phyloP scores from a whole-genome alignment of 2,329 filamentous ascomycete species.

The Onygenales sp. region DNA sequence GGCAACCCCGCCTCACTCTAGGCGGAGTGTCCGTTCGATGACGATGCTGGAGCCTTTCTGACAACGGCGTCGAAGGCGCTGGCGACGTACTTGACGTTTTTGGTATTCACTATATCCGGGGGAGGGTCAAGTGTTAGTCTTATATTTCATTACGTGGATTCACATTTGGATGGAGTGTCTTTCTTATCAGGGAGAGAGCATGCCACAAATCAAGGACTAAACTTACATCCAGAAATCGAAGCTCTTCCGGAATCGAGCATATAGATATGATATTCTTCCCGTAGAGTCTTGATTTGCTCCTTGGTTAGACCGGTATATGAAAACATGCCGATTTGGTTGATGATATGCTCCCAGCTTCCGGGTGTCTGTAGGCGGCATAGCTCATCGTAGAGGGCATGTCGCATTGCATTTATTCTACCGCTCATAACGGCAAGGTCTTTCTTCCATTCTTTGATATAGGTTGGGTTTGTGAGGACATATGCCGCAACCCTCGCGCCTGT shows the following conservation, averaged over 20 bases:
- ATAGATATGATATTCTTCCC: constrained; percentile 18
- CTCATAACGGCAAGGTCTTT: constrained; percentile 84
- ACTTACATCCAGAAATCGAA: constrained; percentile 18
- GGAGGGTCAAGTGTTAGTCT: background rate
- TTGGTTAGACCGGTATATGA: constrained; percentile 20
- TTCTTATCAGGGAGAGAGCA: background rate
- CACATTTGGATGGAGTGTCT: background rate
- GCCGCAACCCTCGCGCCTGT: constrained; percentile 15
- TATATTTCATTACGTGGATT: too few relatives aligned
- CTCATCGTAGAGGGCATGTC: constrained; percentile 65
- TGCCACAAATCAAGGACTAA: background rate
- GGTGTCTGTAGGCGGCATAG: constrained; percentile 77
- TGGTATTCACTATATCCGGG: constrained; percentile 11
- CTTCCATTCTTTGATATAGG: constrained; percentile 80
- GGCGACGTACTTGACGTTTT: constrained; percentile 15
- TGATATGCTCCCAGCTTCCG: constrained; percentile 95
- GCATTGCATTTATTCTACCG: constrained; percentile 87
- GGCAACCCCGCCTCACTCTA: too few relatives aligned
- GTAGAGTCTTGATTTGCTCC: constrained; percentile 13
- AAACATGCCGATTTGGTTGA: constrained; percentile 56
- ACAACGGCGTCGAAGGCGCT: constrained; percentile 13
- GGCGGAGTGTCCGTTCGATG: background rate
- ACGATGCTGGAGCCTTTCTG: background rate
- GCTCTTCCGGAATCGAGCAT: constrained; percentile 17
- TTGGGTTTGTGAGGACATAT: constrained; percentile 60